Conservation (phyloP, 192 early-diverging fungal genomes). For the Mortierella hygrophila region DNA sequence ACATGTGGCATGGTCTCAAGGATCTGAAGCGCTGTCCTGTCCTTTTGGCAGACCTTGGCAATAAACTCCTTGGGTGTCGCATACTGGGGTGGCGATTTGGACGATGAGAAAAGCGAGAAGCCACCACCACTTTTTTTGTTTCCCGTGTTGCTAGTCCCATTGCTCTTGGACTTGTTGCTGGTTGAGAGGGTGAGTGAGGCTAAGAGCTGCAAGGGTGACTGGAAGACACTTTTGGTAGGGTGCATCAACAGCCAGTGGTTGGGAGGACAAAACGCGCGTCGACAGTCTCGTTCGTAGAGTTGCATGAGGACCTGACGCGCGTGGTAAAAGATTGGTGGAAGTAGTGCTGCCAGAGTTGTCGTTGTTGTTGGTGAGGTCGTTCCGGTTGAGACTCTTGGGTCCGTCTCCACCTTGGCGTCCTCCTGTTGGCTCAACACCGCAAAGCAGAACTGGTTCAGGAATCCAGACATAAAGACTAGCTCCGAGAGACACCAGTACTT, state of each 20-base stretch:
- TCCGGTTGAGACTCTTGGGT: background rate
- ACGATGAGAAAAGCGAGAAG: slow-evolving; percentile 39
- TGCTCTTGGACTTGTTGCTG: slow-evolving; percentile 40
- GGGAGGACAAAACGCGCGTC: slow-evolving; percentile 68
- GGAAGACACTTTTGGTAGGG: slow-evolving; percentile 47
- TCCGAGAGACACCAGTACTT: slow-evolving; percentile 65
- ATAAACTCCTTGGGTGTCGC: slow-evolving; percentile 56
- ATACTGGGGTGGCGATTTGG: slow-evolving; percentile 35
- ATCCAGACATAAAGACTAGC: slow-evolving; percentile 62
- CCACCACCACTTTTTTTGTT: slow-evolving; percentile 21
- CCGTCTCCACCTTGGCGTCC: background rate
- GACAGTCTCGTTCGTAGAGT: slow-evolving; percentile 72
- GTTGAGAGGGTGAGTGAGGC: slow-evolving; percentile 35
- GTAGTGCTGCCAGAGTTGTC: background rate
- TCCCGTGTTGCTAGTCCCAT: background rate
- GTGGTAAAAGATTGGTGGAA: slow-evolving; percentile 61
- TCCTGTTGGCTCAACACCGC: slow-evolving; percentile 58
- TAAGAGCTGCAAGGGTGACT: slow-evolving; percentile 55
- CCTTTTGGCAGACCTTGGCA: slow-evolving; percentile 53
- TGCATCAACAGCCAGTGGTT: slow-evolving; percentile 72
- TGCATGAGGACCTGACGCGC: slow-evolving; percentile 75
- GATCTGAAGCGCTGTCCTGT: slow-evolving; percentile 66
- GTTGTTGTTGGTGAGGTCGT: background rate
- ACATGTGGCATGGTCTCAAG: slow-evolving; percentile 89
- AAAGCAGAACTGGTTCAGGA: slow-evolving; percentile 79